Evolutionary conservation across 2,329 filamentous ascomycete genomes (phyloP).

Genomic region (Penicillium sp.): DNA sequence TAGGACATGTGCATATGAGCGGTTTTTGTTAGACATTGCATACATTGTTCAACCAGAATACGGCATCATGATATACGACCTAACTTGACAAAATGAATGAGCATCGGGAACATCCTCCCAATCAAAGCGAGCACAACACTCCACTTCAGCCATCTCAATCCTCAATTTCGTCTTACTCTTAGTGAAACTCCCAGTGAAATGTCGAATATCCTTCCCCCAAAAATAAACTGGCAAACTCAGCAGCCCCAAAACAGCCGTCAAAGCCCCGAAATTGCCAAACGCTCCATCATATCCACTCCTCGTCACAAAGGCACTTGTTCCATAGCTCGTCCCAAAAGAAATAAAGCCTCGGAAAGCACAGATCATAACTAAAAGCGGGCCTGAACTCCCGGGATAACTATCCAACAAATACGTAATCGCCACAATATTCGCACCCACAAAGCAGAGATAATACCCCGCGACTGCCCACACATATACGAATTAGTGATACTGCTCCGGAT

Average conservation of each 20-base stretch:
- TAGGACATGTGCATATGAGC: background rate
- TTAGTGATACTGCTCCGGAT: slow-evolving; percentile 33
- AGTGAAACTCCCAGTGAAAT: slow-evolving; percentile 18
- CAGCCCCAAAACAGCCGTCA: slow-evolving; percentile 31
- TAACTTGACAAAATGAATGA: background rate
- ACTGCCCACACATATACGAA: slow-evolving; percentile 24
- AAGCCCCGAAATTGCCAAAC: slow-evolving; percentile 10
- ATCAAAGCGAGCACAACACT: too few species aligned
- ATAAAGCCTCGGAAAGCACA: slow-evolving; percentile 50
- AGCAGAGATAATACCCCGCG: slow-evolving; percentile 27
- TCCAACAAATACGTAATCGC: slow-evolving; percentile 49
- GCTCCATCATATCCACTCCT: slow-evolving; percentile 30
- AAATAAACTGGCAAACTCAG: slow-evolving; percentile 32
- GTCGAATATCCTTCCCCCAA: slow-evolving; percentile 33
- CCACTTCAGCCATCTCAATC: too few species aligned
- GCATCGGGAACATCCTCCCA: too few species aligned
- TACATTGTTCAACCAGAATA: background rate
- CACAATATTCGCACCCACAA: slow-evolving; percentile 44
- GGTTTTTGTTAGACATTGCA: background rate
- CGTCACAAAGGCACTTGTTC: too few species aligned
- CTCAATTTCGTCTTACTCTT: slow-evolving; percentile 1
- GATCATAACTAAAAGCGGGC: slow-evolving; percentile 47
- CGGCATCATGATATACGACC: background rate
- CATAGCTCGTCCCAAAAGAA: slow-evolving; percentile 37
- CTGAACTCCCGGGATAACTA: slow-evolving; percentile 44